Conservation (phyloP, 1,139 yeast genomes). For the Arxiozyma bovina region DNA sequence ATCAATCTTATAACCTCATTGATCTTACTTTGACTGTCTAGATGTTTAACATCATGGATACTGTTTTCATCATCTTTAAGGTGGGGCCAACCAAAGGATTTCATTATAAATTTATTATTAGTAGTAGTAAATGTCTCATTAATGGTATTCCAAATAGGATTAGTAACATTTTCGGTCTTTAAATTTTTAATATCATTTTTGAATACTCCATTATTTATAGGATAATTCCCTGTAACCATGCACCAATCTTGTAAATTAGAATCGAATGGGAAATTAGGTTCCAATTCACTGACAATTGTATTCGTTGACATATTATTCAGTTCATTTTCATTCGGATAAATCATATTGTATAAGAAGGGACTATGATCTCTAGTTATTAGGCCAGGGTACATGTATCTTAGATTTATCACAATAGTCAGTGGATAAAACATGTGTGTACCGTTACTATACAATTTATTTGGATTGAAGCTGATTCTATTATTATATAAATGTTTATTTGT, state of each 20-base stretch:
- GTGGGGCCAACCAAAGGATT: conserved; percentile 2
- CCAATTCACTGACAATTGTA: conserved; percentile 61
- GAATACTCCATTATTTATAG: conserved; percentile 69
- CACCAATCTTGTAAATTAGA: conserved; percentile 94
- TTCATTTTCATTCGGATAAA: conserved; percentile 34
- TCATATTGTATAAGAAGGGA: conserved; percentile 51
- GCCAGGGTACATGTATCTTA: conserved; percentile 1
- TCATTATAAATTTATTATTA: background rate
- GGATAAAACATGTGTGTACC: conserved; percentile 69
- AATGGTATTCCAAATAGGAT: conserved; percentile 4
- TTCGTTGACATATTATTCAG: conserved; percentile 35
- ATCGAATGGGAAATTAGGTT: conserved; percentile 79
- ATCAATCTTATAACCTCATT: conserved; percentile 32
- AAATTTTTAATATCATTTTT: background rate
- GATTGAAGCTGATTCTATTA: conserved; percentile 10
- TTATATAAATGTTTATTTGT: background rate
- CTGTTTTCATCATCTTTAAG: background rate
- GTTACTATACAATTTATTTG: conserved; percentile 40
- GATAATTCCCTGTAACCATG: conserved; percentile 73
- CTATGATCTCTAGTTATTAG: conserved; percentile 34
- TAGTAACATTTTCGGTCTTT: background rate
- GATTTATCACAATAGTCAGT: conserved; percentile 35
- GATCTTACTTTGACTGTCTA: conserved; percentile 23
- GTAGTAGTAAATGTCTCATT: background rate
- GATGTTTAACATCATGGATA: background rate